Conservation (phyloP, 2,329 filamentous ascomycete species). For the Bipolaris victoriae region DNA sequence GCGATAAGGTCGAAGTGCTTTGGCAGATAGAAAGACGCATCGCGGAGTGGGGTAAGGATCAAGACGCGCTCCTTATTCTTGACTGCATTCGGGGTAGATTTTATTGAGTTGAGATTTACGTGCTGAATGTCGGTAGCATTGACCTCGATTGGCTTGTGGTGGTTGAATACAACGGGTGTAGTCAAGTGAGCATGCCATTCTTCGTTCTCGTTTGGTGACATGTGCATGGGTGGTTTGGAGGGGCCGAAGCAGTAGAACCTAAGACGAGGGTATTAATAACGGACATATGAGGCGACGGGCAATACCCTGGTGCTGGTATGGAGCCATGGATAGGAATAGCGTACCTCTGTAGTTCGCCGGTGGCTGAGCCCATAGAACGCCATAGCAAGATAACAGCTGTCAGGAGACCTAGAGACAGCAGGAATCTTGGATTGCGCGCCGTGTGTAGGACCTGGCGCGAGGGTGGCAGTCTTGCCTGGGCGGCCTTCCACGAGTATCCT, state of each 20-base stretch:
- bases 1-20: slow-evolving; percentile 94
- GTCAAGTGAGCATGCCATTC: slow-evolving; percentile 88
- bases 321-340: slow-evolving; percentile 24
- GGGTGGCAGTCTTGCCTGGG: slow-evolving; percentile 78
- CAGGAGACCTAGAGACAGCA: slow-evolving; percentile 73
- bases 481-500: slow-evolving; percentile 89
- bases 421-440: slow-evolving; percentile 76
- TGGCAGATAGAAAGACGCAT: slow-evolving; percentile 79
- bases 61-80: slow-evolving; percentile 85
- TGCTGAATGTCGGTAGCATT: slow-evolving; percentile 80
- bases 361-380: slow-evolving; percentile 80
- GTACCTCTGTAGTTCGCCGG: slow-evolving; percentile 90
- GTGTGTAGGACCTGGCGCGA: slow-evolving; percentile 68
- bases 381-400: slow-evolving; percentile 82
- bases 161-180: slow-evolving; percentile 95
- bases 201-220: slow-evolving; percentile 88
- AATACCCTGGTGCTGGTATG: not conserved
- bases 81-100: slow-evolving; percentile 78
- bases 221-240: slow-evolving; percentile 92
- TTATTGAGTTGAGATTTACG: slow-evolving; percentile 83
- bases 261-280: slow-evolving; percentile 32
- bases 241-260: slow-evolving; percentile 99
- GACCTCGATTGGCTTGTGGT: slow-evolving; percentile 84
- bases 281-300: not conserved
- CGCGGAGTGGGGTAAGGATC: slow-evolving; percentile 89